These are phyloP conservation scores for Orychophragmus violaceus DNA, from an alignment of 345 rosid species.

Conservation along the genomic window DNA sequence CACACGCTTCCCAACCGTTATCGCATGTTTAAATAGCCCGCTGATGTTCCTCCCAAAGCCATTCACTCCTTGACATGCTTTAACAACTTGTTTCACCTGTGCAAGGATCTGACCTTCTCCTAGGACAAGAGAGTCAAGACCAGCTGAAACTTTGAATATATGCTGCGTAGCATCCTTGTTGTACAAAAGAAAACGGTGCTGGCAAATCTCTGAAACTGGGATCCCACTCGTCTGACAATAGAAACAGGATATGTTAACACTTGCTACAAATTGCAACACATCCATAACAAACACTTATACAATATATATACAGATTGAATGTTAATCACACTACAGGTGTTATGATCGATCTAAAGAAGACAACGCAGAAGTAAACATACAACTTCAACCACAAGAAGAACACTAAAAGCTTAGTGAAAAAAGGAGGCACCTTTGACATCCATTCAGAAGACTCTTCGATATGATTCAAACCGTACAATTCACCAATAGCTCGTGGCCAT, in stretches of 20 bases:
- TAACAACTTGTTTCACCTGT: constrained; percentile 72
- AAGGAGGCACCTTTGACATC: constrained; percentile 71
- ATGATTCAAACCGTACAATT: constrained; percentile 80
- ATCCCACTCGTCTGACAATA: constrained; percentile 65
- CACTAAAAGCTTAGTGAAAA: not conserved
- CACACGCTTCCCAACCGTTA: constrained; percentile 67
- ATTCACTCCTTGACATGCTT: constrained; percentile 70
- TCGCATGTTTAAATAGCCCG: constrained; percentile 69
- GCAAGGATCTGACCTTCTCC: constrained; percentile 86
- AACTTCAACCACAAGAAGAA: not conserved
- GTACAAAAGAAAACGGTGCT: constrained; percentile 75
- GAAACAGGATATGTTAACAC: constrained; percentile 3
- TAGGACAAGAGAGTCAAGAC: constrained; percentile 77
- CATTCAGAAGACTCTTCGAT: constrained; percentile 86
- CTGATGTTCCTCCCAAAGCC: constrained; percentile 70
- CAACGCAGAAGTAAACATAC: no score
- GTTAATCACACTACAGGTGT: no score
- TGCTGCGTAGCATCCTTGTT: constrained; percentile 88
- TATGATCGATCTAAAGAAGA: no score
- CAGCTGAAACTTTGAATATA: constrained; percentile 89
- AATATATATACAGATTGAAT: not conserved
- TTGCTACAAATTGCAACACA: not conserved
- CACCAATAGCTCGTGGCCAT: constrained; percentile 79
- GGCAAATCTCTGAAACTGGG: constrained; percentile 57
- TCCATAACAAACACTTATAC: not conserved